These are phyloP conservation scores for Populus alba DNA, from an alignment of 345 rosid genomes.

Conservation along the genomic window DNA sequence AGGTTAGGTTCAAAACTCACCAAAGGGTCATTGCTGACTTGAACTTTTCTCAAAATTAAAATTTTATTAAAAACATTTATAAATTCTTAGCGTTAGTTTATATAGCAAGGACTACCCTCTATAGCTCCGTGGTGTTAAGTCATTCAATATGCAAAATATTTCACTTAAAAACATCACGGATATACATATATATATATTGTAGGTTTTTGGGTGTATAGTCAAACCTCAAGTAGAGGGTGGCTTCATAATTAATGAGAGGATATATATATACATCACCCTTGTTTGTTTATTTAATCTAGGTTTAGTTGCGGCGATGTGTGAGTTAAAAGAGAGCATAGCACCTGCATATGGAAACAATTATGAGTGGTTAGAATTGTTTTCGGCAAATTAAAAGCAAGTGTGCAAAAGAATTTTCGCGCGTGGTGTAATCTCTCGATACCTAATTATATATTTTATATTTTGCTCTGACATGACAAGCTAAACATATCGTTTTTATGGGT, in stretches of 20 bases:
- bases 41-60: not conserved
- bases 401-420: constrained; percentile 50
- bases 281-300: constrained; percentile 11
- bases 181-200: no score
- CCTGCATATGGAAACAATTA: constrained; percentile 35
- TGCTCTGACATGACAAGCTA: constrained; percentile 12
- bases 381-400: constrained; percentile 41
- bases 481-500: constrained; percentile 2
- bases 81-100: not conserved
- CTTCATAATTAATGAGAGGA: constrained; percentile 17
- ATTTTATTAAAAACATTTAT: no score
- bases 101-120: not conserved
- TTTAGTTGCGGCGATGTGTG: no score
- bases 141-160: not conserved
- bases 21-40: not conserved
- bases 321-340: no score
- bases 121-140: not conserved
- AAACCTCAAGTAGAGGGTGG: not conserved
- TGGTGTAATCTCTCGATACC: no score
- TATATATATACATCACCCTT: no score
- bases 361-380: constrained; percentile 46
- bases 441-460: not conserved
- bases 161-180: not conserved
- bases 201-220: not conserved
- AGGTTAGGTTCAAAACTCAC: not conserved